phyloP scores from a whole-genome alignment of 176 grass and related monocot genomes.

The Phyllostachys edulis region DNA sequence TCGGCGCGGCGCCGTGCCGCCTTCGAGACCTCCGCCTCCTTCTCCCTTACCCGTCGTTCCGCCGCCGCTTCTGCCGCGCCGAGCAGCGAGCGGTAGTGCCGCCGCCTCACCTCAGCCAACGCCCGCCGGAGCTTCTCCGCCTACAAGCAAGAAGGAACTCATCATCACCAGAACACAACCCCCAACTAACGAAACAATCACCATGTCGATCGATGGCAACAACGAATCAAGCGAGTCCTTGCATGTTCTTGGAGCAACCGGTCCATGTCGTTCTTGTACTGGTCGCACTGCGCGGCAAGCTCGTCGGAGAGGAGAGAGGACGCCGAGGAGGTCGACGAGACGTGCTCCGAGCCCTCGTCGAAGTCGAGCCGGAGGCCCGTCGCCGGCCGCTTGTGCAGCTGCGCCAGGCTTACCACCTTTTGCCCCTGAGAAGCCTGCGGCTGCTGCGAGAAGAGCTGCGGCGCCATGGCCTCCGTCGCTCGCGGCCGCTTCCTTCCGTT shows the following conservation, averaged over 20 bases:
- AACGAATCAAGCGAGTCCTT: background rate
- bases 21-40: constrained; percentile 53
- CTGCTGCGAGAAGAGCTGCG: constrained; percentile 40
- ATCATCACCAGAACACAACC: background rate
- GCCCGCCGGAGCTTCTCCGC: constrained; percentile 50
- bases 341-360: constrained; percentile 39
- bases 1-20: constrained; percentile 44
- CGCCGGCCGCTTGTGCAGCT: constrained; percentile 42
- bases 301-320: constrained; percentile 49
- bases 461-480: constrained; percentile 20
- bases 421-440: constrained; percentile 3
- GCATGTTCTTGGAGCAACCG: constrained; percentile 69
- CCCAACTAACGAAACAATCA: background rate
- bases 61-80: constrained; percentile 41
- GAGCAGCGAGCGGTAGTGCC: constrained; percentile 51
- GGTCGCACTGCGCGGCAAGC: constrained; percentile 52
- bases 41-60: constrained; percentile 44
- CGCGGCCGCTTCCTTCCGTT: constrained; percentile 45
- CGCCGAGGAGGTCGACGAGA: constrained; percentile 32
- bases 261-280: constrained; percentile 57
- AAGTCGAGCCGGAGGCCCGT: constrained; percentile 55
- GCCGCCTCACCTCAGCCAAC: constrained; percentile 36
- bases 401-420: constrained; percentile 37
- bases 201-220: background rate
- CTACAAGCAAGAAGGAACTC: constrained; percentile 29